These are phyloP conservation scores for Tetracladium marchalianum DNA, from an alignment of 495 filamentous ascomycete species.

Conservation along the genomic window DNA sequence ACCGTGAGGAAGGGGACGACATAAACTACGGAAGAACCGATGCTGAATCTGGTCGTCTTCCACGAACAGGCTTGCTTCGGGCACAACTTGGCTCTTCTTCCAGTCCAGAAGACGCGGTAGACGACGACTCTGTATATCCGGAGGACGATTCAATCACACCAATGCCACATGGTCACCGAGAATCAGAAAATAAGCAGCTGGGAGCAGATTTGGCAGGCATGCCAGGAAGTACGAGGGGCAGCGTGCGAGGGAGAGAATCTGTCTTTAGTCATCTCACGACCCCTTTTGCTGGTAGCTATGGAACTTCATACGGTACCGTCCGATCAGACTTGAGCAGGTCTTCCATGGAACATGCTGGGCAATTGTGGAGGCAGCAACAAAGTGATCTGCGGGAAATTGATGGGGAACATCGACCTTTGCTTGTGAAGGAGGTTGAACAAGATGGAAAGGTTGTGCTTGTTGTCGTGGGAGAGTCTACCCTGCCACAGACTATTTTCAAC, in stretches of 20 bases:
- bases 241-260: constrained; percentile 16
- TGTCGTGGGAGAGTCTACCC: constrained; percentile 82
- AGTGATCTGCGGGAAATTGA: constrained; percentile 36
- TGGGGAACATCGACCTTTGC: constrained; percentile 64
- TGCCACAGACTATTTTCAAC: constrained; percentile 95
- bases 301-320: constrained; percentile 67
- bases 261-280: constrained; percentile 55
- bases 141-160: constrained; percentile 1
- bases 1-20: constrained; percentile 8
- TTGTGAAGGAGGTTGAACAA: constrained; percentile 81
- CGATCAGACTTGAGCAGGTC: constrained; percentile 56
- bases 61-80: constrained; percentile 36
- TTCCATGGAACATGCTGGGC: constrained; percentile 60
- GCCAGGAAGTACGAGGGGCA: constrained; percentile 22
- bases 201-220: constrained; percentile 20
- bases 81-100: constrained; percentile 27
- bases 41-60: constrained; percentile 25
- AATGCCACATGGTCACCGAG: constrained; percentile 27
- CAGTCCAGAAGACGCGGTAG: constrained; percentile 14
- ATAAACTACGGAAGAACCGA: constrained; percentile 25
- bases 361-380: constrained; percentile 65
- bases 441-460: constrained; percentile 76
- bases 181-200: constrained; percentile 25
- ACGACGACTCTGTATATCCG: constrained; percentile 13
- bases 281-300: constrained; percentile 59